phyloP scores from a whole-genome alignment of 2,329 filamentous ascomycete genomes.

The Botrytis medusae region DNA sequence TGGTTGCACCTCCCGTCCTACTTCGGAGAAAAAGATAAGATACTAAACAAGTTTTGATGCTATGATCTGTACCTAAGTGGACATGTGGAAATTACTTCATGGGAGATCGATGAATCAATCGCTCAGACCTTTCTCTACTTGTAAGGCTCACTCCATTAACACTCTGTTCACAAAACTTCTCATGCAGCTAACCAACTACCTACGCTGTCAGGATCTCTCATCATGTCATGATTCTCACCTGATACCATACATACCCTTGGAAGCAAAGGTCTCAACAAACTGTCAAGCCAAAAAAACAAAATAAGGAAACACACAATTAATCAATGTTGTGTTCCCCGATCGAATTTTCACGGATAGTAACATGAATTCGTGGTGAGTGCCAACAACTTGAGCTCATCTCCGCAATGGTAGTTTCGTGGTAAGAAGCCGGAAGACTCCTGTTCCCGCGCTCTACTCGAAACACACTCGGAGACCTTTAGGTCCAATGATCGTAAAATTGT shows the following conservation, averaged over 20 bases:
- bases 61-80: not conserved
- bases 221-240: not conserved
- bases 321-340: conserved; percentile 2
- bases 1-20: not conserved
- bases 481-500: not conserved
- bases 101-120: not conserved
- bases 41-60: not conserved
- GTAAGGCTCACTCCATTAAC: conserved; percentile 8
- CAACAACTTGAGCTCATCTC: conserved; percentile 10
- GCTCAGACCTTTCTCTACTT: conserved; percentile 8
- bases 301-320: not conserved
- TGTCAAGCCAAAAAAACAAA: not conserved
- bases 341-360: not conserved
- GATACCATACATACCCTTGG: no score
- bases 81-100: conserved; percentile 1
- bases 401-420: not conserved
- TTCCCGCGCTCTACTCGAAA: conserved; percentile 12
- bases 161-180: not conserved
- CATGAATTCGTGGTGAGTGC: not conserved
- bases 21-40: conserved; percentile 15
- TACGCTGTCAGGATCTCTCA: not conserved
- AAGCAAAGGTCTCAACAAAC: not conserved
- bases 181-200: not conserved
- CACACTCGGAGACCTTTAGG: not conserved
- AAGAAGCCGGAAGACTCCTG: not conserved